Evolutionary conservation across 345 rosid genomes (phyloP).

Genomic region (Populus alba): DNA sequence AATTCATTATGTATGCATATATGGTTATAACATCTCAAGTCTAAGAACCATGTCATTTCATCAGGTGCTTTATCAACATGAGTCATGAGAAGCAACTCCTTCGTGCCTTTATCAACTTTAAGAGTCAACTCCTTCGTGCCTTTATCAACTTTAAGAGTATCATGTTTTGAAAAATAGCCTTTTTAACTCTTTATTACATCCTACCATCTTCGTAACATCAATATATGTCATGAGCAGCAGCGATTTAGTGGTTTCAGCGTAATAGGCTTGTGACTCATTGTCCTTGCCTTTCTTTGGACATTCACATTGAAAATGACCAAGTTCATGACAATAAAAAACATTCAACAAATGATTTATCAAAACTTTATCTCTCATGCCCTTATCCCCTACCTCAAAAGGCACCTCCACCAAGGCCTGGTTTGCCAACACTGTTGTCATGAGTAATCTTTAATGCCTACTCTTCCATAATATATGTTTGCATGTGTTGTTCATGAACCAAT

Average conservation of each 20-base stretch:
- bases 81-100: too few species aligned
- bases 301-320: background rate
- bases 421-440: too few species aligned
- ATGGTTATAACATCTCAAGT: slow-evolving; percentile 8
- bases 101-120: background rate
- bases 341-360: background rate
- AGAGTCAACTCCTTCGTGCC: too few species aligned
- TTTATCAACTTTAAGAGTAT: background rate
- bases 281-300: background rate
- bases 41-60: slow-evolving; percentile 1
- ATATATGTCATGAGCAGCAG: too few species aligned
- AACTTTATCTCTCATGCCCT: background rate
- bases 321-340: background rate
- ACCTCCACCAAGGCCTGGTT: too few species aligned
- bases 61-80: background rate
- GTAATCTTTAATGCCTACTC: background rate
- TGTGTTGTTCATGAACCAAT: background rate
- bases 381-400: background rate
- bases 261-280: too few species aligned
- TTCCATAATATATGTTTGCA: background rate
- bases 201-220: too few species aligned
- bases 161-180: too few species aligned
- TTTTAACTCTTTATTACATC: too few species aligned
- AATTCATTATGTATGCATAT: background rate
- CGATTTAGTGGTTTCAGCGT: too few species aligned